phyloP scores from a whole-genome alignment of 108 stramenopile species.

The Skeletonema tropicum region DNA sequence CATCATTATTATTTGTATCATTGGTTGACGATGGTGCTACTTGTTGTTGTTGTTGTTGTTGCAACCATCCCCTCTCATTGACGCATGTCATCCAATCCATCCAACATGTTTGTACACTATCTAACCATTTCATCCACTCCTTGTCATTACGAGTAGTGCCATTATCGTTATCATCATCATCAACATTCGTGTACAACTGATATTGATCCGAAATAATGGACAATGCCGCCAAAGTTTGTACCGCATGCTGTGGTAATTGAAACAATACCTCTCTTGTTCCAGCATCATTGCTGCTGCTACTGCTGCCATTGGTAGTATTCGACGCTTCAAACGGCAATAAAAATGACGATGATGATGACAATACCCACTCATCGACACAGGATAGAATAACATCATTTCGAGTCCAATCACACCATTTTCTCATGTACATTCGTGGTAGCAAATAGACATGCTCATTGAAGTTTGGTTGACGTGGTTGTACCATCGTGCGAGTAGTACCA shows the following conservation, averaged over 20 bases:
- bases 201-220: slow-evolving; percentile 40
- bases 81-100: slow-evolving; percentile 1
- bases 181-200: slow-evolving; percentile 6
- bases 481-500: neutral
- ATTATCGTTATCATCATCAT: too few species aligned
- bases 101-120: slow-evolving; percentile 13
- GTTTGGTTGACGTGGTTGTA: slow-evolving; percentile 5
- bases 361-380: slow-evolving; percentile 31
- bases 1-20: too few species aligned
- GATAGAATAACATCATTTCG: slow-evolving; percentile 11
- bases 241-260: neutral
- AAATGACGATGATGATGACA: slow-evolving; percentile 22
- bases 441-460: slow-evolving; percentile 54
- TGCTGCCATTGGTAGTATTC: neutral
- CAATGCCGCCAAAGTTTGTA: slow-evolving; percentile 33
- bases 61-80: too few species aligned
- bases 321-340: too few species aligned
- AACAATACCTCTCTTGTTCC: neutral
- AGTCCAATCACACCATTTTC: slow-evolving; percentile 79
- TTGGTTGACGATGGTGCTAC: too few species aligned
- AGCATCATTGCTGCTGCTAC: neutral
- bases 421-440: slow-evolving; percentile 58
- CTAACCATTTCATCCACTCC: slow-evolving; percentile 19
- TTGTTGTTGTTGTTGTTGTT: too few species aligned
- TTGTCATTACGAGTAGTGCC: slow-evolving; percentile 9